phyloP scores from a whole-genome alignment of 1,284 basidiomycete species.

The Trametes sp. region DNA sequence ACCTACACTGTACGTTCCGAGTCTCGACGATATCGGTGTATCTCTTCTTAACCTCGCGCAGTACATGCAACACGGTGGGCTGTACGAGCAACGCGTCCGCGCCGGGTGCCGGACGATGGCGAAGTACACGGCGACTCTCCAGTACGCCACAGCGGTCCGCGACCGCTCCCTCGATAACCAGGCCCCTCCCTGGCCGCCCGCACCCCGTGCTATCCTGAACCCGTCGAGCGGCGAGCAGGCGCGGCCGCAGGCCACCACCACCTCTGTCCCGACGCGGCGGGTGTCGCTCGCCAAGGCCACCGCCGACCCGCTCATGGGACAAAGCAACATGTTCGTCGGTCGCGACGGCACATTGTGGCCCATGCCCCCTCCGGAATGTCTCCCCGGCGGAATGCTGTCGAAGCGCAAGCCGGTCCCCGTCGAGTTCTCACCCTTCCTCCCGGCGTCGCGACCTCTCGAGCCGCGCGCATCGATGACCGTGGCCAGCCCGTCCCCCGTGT shows the following conservation, averaged over 20 bases:
- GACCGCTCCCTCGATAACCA: not conserved
- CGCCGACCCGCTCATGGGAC: too few species aligned
- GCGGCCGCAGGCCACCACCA: not conserved
- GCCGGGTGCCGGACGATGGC: not conserved
- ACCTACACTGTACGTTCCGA: not conserved
- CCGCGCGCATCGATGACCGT: too few species aligned
- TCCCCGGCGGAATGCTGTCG: not conserved
- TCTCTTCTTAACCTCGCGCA: not conserved
- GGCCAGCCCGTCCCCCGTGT: not conserved
- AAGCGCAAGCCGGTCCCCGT: not conserved
- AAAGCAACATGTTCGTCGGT: not conserved
- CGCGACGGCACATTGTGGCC: conserved; percentile 1
- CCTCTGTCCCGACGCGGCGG: too few species aligned
- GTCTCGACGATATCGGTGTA: not conserved
- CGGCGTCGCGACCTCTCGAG: too few species aligned
- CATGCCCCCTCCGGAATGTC: not conserved
- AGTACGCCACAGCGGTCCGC: not conserved
- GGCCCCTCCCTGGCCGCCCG: conserved; percentile 2
- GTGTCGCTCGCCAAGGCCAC: not conserved
- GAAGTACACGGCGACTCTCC: not conserved
- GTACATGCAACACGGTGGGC: not conserved
- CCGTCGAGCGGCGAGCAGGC: not conserved
- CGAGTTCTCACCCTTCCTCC: not conserved
- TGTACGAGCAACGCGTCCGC: not conserved
- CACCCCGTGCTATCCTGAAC: not conserved